Base-by-base conservation (phyloP, 2,329 filamentous ascomycete genomes). In the Emmonsiellopsis sp. region DNA sequence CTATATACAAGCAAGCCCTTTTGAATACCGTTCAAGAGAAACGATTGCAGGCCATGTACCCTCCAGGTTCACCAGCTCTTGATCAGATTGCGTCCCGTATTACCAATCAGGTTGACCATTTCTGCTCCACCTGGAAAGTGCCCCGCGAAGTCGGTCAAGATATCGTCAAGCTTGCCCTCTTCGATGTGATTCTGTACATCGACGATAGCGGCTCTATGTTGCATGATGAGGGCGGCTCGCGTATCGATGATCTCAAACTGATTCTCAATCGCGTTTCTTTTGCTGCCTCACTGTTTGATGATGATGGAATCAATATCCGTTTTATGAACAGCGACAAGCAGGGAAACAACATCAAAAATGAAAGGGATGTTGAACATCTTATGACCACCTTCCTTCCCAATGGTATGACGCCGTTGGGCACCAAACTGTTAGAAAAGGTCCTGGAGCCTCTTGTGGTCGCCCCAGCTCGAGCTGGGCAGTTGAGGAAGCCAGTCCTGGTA, bases 131-230 rank as follows among this genome's bases (percentile, higher is more conserved):
- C 58, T 83, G 80, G 78, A 71, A 73, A 53, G 73, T 84, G 48
- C 76, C 76, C 7, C 74, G 74, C 57, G 82, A 84, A 66, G 77
- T 84, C 54, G 82, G 79, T 45, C 80, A 78, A 53, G 82, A 84
- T 64, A 77, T 84, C 54, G 79, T 83, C 62, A 81, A 83, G 64
- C 72, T 85, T 30, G 75, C 79, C 3, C 69, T 85, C 30, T 85
- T 81, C 65, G 82, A 85, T 61, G 76, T 84, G 38, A 71, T 83
- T 44, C 70, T 85, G 48, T 85, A 82, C 64, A 80, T 85, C 53
- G 83, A 86, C 59, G 83, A 87, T 71, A 84, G 80, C 63, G 83
- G 84, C 43, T 86, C 83, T 16, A 86, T 87, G 76, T 85, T 86
- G n/a, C n/a, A n/a, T 58, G 82, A 85, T 62, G 82, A 86, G 64